Evolutionary conservation across 495 filamentous ascomycete genomes (phyloP), one percentile per base, ranked within the genome.

Genomic region (Hypoxylon trugodes): DNA sequence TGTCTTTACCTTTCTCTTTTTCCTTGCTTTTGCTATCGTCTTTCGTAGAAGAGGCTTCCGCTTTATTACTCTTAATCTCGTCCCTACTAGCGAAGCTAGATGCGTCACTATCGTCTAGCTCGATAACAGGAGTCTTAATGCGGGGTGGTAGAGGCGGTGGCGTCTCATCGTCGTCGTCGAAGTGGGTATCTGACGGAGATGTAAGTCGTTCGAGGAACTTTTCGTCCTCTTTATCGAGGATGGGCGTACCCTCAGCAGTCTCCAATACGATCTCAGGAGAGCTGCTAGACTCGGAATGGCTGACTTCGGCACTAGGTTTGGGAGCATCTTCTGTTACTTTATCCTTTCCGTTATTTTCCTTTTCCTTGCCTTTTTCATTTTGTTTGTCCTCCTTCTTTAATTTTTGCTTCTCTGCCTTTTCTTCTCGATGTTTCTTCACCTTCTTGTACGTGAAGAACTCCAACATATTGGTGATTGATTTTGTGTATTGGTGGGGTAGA

Each of bases 201-300:
- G 77, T 76, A 15, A 82, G 69, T 6, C 65, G 73, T 65, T 78
- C 74, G 36, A 82, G 71, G 55, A 81, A 82, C 28, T 59, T 54
- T 58, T 79, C 72, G 61, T 82, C 79, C 7, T 77, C 75, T 9
- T 69, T 65, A 52, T 78, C 70, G 38, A 82, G 74, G 18, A 82
- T 52, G 1, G 74, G 72, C 47, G 36, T 65, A 37, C 61, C 68
- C 36, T 69, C 65, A 0, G 12, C 37, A 6, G 45, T 15, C 32
- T 38, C 54, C 3, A 53, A 19, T 26, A 43, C 49, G 19, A 64
- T 47, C 19, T 59, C 22, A 6, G 61, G 48, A 4, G 57, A 51
- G 8, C 53, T 32, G 6, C 41, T 13, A 28, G 45, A 51, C 12
- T 35, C 37, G 26, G 59, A 50, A 19, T n/a, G 45, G n/a, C 26